Base-by-base conservation (phyloP, 140 eudicot genomes). In the Bidens hawaiensis region DNA sequence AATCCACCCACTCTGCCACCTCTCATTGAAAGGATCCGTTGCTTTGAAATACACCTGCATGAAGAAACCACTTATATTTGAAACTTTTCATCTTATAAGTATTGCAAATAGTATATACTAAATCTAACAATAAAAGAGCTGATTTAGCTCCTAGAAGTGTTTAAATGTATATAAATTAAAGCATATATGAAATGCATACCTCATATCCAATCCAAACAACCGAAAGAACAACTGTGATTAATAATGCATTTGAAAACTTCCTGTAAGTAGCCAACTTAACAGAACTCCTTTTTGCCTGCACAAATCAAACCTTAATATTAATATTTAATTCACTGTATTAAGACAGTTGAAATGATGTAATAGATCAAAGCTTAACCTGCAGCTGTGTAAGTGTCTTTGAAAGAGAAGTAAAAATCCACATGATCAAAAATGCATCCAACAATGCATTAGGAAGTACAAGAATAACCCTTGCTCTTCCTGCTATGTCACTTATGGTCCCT, bases 321-420 rank as follows among this genome's bases (percentile, higher is more conserved):
- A 43, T 31, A n/a, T n/a, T n/a, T n/a, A n/a, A n/a, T n/a, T 62
- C 19, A 63, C 19, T 15, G 24, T 69, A n/a, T n/a, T n/a, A n/a
- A n/a, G n/a, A n/a, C 61, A 60, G 26, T n/a, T 69, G 36, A 23
- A 60, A 60, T 41, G 22, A 22, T 67, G 14, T 36, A 24, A 56
- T 14, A 9, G 62, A n/a, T n/a, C 67, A 28, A 57, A 16, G 17
- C 46, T 16, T 26, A 65, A 91, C 99, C 97, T 93, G 99, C 34
- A 93, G 79, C 63, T 88, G 99, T 64, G 93, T 87, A 36, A 93
- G 84, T 36, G 99, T 93, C 89, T 81, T 93, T 17, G 99, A 93
- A 75, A 93, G 97, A 65, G 99, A 93, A 61, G 99, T 88, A 67
- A 93, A 93, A 73, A 93, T 88, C 99, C 99, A 93, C 74, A 83